These are phyloP conservation scores for Trametes coccinea DNA, from an alignment of 768 basidiomycete species.

Conservation along the genomic window DNA sequence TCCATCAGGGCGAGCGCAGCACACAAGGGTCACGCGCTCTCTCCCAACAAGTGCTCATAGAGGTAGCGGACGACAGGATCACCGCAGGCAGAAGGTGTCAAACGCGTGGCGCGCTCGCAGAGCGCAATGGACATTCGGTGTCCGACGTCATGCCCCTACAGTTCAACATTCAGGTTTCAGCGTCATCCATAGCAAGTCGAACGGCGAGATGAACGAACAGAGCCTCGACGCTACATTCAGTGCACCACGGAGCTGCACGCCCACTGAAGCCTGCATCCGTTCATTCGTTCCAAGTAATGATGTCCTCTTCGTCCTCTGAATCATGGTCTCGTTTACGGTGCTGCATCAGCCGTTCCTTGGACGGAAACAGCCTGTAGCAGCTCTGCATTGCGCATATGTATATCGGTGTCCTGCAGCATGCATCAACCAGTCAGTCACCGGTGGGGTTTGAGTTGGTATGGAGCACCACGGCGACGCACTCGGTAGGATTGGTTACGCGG, in stretches of 20 bases:
- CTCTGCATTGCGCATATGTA: conserved; percentile 74
- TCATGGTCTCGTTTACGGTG: conserved; percentile 77
- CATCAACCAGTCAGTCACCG: conserved; percentile 4
- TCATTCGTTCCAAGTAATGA: conserved; percentile 75
- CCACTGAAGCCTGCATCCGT: too few relatives aligned
- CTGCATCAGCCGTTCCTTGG: conserved; percentile 62
- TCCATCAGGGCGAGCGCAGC: too few relatives aligned
- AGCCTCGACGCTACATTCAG: neutral
- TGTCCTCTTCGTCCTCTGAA: conserved; percentile 49
- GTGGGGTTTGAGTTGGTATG: neutral
- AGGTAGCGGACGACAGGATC: too few relatives aligned
- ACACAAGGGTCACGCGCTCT: too few relatives aligned
- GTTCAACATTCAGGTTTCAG: too few relatives aligned
- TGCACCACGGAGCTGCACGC: neutral
- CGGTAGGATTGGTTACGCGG: conserved; percentile 62
- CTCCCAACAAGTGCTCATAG: too few relatives aligned
- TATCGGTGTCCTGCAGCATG: conserved; percentile 63
- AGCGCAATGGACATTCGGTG: too few relatives aligned
- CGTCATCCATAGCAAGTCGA: too few relatives aligned
- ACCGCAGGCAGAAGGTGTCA: too few relatives aligned
- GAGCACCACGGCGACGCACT: conserved; percentile 45
- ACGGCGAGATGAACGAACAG: neutral
- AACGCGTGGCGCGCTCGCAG: too few relatives aligned
- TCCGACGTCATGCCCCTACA: too few relatives aligned
- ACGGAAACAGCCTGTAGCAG: conserved; percentile 73